A percentile compares a stretch with the other conserved stretches of the same genome.
Conservation (phyloP, 2,329 filamentous ascomycete genomes). For the Colletotrichum cuscutae region DNA sequence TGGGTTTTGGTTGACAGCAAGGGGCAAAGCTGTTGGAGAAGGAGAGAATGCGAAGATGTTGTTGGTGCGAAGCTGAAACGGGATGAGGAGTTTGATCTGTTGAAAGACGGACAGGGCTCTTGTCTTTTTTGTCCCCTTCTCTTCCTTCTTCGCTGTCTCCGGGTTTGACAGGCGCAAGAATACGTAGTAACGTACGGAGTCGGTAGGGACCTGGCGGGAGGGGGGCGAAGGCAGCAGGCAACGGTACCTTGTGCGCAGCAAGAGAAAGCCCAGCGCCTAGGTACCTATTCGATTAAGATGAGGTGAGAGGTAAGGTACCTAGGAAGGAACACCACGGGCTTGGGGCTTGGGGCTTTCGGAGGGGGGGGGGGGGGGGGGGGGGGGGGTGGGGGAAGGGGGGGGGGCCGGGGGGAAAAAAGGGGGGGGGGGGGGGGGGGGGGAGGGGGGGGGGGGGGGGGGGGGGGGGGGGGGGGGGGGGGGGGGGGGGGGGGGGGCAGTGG, state of each 20-base stretch:
- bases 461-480: too few relatives aligned
- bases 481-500: constrained; percentile 17
- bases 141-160: constrained; percentile 32
- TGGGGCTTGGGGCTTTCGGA: background rate
- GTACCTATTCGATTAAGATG: too few relatives aligned
- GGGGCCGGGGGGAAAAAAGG: too few relatives aligned
- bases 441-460: too few relatives aligned
- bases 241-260: constrained; percentile 2
- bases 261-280: background rate
- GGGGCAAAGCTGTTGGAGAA: constrained; percentile 33
- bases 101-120: constrained; percentile 42
- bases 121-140: constrained; percentile 8
- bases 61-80: constrained; percentile 46
- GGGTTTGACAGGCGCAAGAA: constrained; percentile 28
- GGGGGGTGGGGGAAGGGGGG: too few relatives aligned
- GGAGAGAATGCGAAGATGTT: constrained; percentile 39
- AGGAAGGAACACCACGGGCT: constrained; percentile 2
- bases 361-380: constrained; percentile 1
- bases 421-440: too few relatives aligned
- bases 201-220: background rate
- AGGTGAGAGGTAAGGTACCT: too few relatives aligned
- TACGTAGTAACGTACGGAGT: background rate
- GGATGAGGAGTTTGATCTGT: constrained; percentile 47
- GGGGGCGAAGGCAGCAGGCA: constrained; percentile 6
- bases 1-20: constrained; percentile 21